Evolutionary conservation across 2,329 filamentous ascomycete genomes (phyloP).

Genomic region (Cladophialophora psammophila): DNA sequence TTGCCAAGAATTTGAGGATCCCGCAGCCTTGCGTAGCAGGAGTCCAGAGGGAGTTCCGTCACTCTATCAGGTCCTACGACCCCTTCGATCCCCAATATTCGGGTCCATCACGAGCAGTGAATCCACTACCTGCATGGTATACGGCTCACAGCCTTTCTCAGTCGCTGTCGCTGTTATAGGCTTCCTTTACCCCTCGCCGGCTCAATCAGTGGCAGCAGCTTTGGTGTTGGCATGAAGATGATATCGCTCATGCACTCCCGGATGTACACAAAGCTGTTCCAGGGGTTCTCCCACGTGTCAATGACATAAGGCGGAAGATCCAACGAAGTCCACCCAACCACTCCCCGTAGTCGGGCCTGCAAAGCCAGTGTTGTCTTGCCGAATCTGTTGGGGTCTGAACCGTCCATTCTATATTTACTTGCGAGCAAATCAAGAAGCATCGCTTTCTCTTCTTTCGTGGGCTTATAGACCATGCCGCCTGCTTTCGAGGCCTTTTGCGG

Average conservation of each 20-base stretch:
- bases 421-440: conserved; percentile 36
- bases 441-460: conserved; percentile 28
- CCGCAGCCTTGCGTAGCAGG: conserved; percentile 14
- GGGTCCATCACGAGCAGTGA: background rate
- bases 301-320: conserved; percentile 39
- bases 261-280: conserved; percentile 39
- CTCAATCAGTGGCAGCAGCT: conserved; percentile 37
- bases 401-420: conserved; percentile 39
- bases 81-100: background rate
- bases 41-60: conserved; percentile 7
- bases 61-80: conserved; percentile 4
- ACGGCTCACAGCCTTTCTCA: background rate
- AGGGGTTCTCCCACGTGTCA: conserved; percentile 41
- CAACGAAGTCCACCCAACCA: conserved; percentile 36
- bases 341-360: conserved; percentile 35
- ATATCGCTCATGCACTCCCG: conserved; percentile 39
- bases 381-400: conserved; percentile 36
- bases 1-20: conserved; percentile 25
- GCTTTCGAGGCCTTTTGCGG: conserved; percentile 33
- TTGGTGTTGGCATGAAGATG: conserved; percentile 35
- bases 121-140: background rate
- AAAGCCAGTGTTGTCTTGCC: conserved; percentile 39
- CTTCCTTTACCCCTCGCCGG: conserved; percentile 4
- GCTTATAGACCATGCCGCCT: conserved; percentile 34
- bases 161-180: background rate